phyloP scores from a whole-genome alignment of 140 eudicot genomes.

The Oenanthe javanica region DNA sequence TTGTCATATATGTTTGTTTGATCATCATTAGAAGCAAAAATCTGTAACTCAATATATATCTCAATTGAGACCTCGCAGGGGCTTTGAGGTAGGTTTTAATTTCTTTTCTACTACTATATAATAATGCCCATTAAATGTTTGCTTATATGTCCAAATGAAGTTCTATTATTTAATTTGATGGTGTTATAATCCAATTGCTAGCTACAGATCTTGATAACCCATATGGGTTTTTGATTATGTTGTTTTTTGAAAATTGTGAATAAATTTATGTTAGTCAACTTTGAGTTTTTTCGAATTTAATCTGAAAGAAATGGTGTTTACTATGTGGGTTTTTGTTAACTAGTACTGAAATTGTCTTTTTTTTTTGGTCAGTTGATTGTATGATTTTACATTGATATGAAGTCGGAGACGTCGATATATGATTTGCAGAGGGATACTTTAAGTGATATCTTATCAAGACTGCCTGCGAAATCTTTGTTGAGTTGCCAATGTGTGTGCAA shows the following conservation, averaged over 20 bases:
- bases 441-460: constrained; percentile 5
- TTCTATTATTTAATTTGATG: neutral
- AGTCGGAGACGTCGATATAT: constrained; percentile 1
- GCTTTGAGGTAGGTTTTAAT: neutral
- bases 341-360: neutral
- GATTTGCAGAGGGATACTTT: constrained; percentile 1
- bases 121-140: neutral
- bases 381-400: neutral
- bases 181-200: neutral
- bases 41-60: neutral
- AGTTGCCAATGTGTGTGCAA: constrained; percentile 12
- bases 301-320: neutral
- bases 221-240: neutral
- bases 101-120: too few relatives aligned
- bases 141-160: neutral
- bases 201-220: neutral
- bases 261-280: neutral
- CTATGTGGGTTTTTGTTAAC: neutral
- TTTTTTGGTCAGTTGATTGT: neutral
- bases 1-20: neutral
- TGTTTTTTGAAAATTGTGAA: neutral
- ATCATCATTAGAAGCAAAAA: neutral
- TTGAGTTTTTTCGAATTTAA: too few relatives aligned
- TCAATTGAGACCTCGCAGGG: neutral
- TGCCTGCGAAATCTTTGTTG: neutral